Percentiles rank a stretch among this genome's conserved stretches.
Conservation (phyloP, 2,329 filamentous ascomycete species). For the Calonectria pseudoreteaudii region DNA sequence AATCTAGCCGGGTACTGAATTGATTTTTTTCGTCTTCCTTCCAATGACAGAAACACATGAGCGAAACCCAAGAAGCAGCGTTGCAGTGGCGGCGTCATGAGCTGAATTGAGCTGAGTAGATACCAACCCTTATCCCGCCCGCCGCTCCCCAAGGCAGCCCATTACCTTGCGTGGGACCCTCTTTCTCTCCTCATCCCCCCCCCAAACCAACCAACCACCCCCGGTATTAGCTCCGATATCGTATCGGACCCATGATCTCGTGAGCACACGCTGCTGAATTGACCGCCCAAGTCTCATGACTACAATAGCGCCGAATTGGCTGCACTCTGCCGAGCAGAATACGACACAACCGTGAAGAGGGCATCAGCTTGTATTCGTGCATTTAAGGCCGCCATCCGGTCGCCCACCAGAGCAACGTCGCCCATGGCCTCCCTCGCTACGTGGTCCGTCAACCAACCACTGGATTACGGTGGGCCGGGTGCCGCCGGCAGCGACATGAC, state of each 20-base stretch:
- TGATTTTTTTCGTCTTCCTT: conserved; percentile 26
- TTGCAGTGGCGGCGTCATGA: conserved; percentile 7
- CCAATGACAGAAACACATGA: not conserved
- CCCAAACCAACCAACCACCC: not conserved
- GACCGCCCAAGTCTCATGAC: conserved; percentile 25
- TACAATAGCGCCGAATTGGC: conserved; percentile 34
- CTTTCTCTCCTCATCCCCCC: too few relatives aligned
- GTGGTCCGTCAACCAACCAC: conserved; percentile 20
- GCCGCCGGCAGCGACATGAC: conserved; percentile 18
- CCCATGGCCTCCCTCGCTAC: conserved; percentile 19
- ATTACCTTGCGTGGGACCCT: conserved; percentile 25
- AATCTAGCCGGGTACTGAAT: conserved; percentile 36
- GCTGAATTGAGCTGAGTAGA: conserved; percentile 7
- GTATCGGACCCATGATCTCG: conserved; percentile 41
- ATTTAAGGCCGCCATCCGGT: conserved; percentile 14
- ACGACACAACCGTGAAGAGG: conserved; percentile 16
- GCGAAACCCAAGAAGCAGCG: not conserved
- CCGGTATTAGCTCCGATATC: conserved; percentile 46
- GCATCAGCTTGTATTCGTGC: conserved; percentile 37
- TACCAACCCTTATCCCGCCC: not conserved
- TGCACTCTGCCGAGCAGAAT: conserved; percentile 14
- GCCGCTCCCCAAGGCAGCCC: not conserved
- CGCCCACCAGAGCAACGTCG: conserved; percentile 4
- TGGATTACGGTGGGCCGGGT: conserved; percentile 14
- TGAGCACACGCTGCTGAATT: conserved; percentile 33